Base-by-base conservation (phyloP, 1,284 basidiomycete species). In the Sphaerobolus stellatus region DNA sequence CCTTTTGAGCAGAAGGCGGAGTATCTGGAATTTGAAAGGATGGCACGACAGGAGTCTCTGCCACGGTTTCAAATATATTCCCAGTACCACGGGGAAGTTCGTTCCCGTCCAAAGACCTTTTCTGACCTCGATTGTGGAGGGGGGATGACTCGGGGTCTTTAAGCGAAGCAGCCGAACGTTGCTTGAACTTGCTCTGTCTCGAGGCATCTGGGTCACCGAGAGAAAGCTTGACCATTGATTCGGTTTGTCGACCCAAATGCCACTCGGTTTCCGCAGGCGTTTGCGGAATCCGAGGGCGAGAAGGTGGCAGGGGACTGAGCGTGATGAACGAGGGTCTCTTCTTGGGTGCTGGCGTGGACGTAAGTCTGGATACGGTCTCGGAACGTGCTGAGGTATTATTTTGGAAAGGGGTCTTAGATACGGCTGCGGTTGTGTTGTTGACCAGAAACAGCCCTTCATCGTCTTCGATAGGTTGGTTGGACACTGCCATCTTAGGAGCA, bases 251-350 rank as follows among this genome's bases (percentile, higher is more conserved):
- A 60, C 73, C 78, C 25, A 90, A 69, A 66, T 82, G 75, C 1
- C 76, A 74, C 8, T 90, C 87, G 0, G 82, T 80, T 60, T 89
- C 86, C 1, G 78, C 79, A 59, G 77, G 82, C 27, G 77, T 77
- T 45, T 82, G 80, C 0, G 84, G 83, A 0, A 81, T 82, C 4
- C 72, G 75, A 8, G 68, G 62, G 40, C 75, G 80, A 18, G 79
- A 83, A 1, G 83, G 78, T 6, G 83, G 65, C 1, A 88, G 75
- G 18, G 86, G 85, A 13, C 80, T 85, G 22, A 89, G 78, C 22
- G 82, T 77, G 64, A 86, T 81, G 58, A 88, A 83, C 33, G 59
- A 60, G 5, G 64, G 62, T 29, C 34, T 44, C 44, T 24, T 29
- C 4, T 27, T n/a, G 31, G 36, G 33, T 31, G 48, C 14, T 20